Conservation (phyloP, 352 stramenopile species). For the Globisporangium acanthophoron region DNA sequence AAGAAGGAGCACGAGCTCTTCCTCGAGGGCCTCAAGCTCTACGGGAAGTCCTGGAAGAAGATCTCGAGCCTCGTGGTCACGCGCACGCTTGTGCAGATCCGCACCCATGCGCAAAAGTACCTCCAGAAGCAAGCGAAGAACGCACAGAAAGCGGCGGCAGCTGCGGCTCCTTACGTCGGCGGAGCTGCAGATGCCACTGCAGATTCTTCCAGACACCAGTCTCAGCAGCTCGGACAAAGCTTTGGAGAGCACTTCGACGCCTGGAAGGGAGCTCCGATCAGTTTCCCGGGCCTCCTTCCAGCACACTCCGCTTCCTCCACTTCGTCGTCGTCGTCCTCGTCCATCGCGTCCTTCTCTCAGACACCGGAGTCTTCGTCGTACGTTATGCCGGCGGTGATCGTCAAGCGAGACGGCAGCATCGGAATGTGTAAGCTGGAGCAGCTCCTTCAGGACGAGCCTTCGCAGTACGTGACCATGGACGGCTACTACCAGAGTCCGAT, state of each 20-base stretch:
- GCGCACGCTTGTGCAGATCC: conserved; percentile 92
- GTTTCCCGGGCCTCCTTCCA: conserved; percentile 8
- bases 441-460: conserved; percentile 53
- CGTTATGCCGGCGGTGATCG: conserved; percentile 1
- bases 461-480: conserved; percentile 21
- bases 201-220: neutral
- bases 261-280: conserved; percentile 5
- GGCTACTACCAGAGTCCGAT: conserved; percentile 49
- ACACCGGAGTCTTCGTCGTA: conserved; percentile 11
- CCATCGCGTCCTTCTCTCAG: conserved; percentile 8
- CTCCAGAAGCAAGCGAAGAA: conserved; percentile 80
- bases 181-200: no score
- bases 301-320: neutral
- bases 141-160: conserved; percentile 32
- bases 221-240: conserved; percentile 3
- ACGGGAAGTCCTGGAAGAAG: conserved; percentile 91
- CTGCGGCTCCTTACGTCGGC: conserved; percentile 16
- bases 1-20: conserved; percentile 88
- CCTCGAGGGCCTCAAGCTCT: conserved; percentile 76
- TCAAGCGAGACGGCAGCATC: conserved; percentile 5
- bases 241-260: conserved; percentile 9
- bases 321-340: conserved; percentile 12
- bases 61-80: conserved; percentile 79
- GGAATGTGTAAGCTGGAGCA: conserved; percentile 38
- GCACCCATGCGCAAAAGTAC: conserved; percentile 97